phyloP scores from a whole-genome alignment of 176 grass and related monocot genomes.

The Aechmea fasciata region DNA sequence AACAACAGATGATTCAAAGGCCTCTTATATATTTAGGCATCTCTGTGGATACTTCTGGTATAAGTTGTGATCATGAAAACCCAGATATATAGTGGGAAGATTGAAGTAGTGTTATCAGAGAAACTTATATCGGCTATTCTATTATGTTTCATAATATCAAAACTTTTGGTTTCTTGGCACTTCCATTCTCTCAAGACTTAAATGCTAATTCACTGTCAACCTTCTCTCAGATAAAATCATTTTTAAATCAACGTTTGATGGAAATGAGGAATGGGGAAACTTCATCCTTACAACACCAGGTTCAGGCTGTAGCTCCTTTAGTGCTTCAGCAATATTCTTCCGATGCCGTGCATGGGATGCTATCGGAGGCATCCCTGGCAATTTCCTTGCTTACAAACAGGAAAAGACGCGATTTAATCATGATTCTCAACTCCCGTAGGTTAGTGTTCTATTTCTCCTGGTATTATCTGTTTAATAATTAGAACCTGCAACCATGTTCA shows the following conservation, averaged over 20 bases:
- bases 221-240: slow-evolving; percentile 67
- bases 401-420: slow-evolving; percentile 91
- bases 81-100: not conserved
- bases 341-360: slow-evolving; percentile 55
- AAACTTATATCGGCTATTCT: not conserved
- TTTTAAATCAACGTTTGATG: slow-evolving; percentile 57
- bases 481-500: not conserved
- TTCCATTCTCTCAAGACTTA: not conserved
- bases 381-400: slow-evolving; percentile 75
- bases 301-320: slow-evolving; percentile 83
- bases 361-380: slow-evolving; percentile 48
- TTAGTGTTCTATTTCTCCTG: slow-evolving; percentile 10
- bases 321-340: slow-evolving; percentile 86
- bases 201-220: slow-evolving; percentile 16
- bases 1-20: not conserved
- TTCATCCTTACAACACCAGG: slow-evolving; percentile 87
- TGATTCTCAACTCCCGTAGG: slow-evolving; percentile 97
- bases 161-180: not conserved
- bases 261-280: slow-evolving; percentile 70
- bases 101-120: not conserved
- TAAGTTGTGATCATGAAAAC: no score
- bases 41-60: not conserved
- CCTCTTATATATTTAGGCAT: not conserved
- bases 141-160: not conserved
- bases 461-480: not conserved